phyloP scores from a whole-genome alignment of 805 yeast genomes.

The Kuraishia hungarica region DNA sequence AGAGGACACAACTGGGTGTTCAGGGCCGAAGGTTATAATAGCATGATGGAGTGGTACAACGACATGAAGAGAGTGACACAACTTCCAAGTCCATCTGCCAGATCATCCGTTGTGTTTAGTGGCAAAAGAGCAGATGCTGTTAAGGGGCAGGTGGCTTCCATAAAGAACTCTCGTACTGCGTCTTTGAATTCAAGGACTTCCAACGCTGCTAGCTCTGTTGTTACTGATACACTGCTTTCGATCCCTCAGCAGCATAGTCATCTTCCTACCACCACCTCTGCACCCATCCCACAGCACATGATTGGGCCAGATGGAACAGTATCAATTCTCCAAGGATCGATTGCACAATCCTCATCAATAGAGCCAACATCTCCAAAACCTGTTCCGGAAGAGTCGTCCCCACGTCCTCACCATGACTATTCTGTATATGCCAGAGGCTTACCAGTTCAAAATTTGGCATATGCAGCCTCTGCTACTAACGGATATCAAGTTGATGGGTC shows the following conservation, averaged over 20 bases:
- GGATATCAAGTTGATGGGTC: not conserved
- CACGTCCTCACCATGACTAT: not conserved
- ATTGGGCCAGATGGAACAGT: constrained; percentile 14
- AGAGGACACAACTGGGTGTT: constrained; percentile 93
- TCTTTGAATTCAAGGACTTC: constrained; percentile 17
- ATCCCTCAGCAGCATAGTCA: constrained; percentile 14
- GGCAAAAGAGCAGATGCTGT: constrained; percentile 11
- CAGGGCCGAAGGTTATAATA: constrained; percentile 73
- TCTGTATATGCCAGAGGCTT: not conserved
- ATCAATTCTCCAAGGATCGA: constrained; percentile 3
- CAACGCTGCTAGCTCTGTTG: constrained; percentile 9
- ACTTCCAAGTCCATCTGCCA: constrained; percentile 49
- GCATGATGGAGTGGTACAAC: constrained; percentile 79
- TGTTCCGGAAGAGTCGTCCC: not conserved
- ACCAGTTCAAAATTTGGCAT: not conserved
- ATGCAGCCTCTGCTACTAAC: not conserved
- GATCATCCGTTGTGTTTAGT: constrained; percentile 37
- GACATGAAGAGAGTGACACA: constrained; percentile 64
- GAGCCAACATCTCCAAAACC: not conserved
- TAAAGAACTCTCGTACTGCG: constrained; percentile 13
- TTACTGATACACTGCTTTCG: constrained; percentile 14
- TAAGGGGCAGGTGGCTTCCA: not conserved
- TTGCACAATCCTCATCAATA: not conserved
- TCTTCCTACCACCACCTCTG: constrained; percentile 12
- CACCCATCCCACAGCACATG: constrained; percentile 12